Evolutionary conservation across 176 grass and related monocot genomes (phyloP), one percentile per base, ranked within the genome.

Genomic region (Eragrostis curvula): DNA sequence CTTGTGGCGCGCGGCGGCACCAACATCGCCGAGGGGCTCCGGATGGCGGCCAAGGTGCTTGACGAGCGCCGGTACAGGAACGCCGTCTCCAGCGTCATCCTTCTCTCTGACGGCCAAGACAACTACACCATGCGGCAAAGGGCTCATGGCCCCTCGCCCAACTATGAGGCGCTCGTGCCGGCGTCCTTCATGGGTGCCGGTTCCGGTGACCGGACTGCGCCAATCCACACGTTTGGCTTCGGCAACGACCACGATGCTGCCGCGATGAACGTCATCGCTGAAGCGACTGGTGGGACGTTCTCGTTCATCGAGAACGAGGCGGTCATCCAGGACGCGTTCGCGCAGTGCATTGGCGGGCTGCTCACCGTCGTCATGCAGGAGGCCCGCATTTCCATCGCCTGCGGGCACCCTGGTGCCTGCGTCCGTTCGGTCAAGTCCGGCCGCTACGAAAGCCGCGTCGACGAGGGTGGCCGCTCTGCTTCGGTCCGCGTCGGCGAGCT

Each of bases 171-270:
- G 30, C 91, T 97, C 32, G 57, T 97, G 47, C 90, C 90, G 56
- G 46, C 76, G 3, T 74, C 65, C 7, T 84, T 90, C 70, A 15
- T 59, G 40, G 46, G 32, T 9, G 23, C 88, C 0, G 47, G 28
- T 1, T 15, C 29, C 1, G 64, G 41, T 5, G 74, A 77, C 0
- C 59, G 69, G 55, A 67, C 77, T 0, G 46, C 85, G 24, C 81
- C 91, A 20, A 84, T 97, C 63, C 94, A 97, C 85, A 85, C 94
- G 6, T 91, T 97, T n/a, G 94, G 94, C 1, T 97, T 97, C 74
- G 94, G 94, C 21, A 80, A 71, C 9, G 91, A 97, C 75, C 91
- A 97, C 57, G 94, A 97, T 58, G 81, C 94, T 0, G 78, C 81
- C 17, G 86, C 88, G 28, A 91, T 97, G 94, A 84, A 97, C 68